Conservation (phyloP, 2,329 filamentous ascomycete genomes). For the Aschersonia sp. region DNA sequence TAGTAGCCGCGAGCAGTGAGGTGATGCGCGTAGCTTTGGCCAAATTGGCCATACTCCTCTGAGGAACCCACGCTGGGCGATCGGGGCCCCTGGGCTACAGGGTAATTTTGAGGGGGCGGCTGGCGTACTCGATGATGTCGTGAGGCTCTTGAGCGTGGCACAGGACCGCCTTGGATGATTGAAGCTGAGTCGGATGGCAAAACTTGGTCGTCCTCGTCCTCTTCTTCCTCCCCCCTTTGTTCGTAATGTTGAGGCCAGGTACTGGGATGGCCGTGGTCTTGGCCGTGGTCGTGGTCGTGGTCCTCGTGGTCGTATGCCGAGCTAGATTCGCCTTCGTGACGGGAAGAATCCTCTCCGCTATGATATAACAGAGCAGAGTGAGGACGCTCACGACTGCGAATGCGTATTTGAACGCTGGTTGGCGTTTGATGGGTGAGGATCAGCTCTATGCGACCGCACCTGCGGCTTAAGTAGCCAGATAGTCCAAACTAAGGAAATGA, state of each 20-base stretch:
- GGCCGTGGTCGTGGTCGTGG: constrained; percentile 25
- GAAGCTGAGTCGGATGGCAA: constrained; percentile 48
- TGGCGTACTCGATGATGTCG: constrained; percentile 19
- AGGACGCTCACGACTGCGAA: constrained; percentile 14
- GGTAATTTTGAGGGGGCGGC: constrained; percentile 21
- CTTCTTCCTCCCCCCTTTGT: constrained; percentile 8
- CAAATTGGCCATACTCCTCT: constrained; percentile 31
- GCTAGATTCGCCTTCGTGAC: constrained; percentile 10
- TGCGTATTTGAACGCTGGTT: constrained; percentile 8
- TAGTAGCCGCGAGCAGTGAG: constrained; percentile 14
- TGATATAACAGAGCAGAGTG: constrained; percentile 18
- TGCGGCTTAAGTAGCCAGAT: neutral
- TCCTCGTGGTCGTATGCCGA: constrained; percentile 20
- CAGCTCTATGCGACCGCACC: constrained; percentile 9
- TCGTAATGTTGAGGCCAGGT: constrained; percentile 11
- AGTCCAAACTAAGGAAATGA: constrained; percentile 3
- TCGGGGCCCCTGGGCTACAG: constrained; percentile 25
- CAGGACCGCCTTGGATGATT: constrained; percentile 18
- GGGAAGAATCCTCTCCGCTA: constrained; percentile 23
- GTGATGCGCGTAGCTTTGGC: constrained; percentile 5
- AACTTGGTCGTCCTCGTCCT: constrained; percentile 30
- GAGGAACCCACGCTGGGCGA: constrained; percentile 50
- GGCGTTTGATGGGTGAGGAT: constrained; percentile 12
- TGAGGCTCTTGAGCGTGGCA: constrained; percentile 9
- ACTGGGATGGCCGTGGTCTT: constrained; percentile 10